Evolutionary conservation across 768 basidiomycete genomes (phyloP).

Genomic region (Phylloporus arenicola): DNA sequence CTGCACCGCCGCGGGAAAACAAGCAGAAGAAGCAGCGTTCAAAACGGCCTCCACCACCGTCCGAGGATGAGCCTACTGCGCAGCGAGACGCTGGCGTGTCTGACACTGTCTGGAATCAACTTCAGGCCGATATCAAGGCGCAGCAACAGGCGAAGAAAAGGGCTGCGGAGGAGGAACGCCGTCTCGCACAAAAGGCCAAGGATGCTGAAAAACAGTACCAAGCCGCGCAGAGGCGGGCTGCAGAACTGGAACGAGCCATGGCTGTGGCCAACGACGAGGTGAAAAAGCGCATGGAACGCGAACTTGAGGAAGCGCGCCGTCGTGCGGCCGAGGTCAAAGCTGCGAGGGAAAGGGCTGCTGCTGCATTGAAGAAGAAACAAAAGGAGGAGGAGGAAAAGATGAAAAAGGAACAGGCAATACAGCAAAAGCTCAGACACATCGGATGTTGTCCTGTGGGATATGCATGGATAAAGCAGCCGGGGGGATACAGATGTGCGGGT

Average conservation of each 20-base stretch:
- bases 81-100: slow-evolving; percentile 49
- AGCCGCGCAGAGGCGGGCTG: slow-evolving; percentile 7
- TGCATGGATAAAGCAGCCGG: slow-evolving; percentile 37
- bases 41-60: slow-evolving; percentile 1
- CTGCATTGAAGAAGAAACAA: slow-evolving; percentile 29
- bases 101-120: slow-evolving; percentile 48
- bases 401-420: slow-evolving; percentile 29
- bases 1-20: slow-evolving; percentile 11
- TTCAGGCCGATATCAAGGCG: slow-evolving; percentile 36
- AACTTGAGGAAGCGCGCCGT: slow-evolving; percentile 27
- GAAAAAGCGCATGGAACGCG: slow-evolving; percentile 19
- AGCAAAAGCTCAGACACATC: slow-evolving; percentile 41
- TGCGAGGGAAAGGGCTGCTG: slow-evolving; percentile 22
- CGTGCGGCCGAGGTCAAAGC: slow-evolving; percentile 24
- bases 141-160: slow-evolving; percentile 16
- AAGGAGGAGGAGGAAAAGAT: slow-evolving; percentile 36
- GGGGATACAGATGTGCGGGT: slow-evolving; percentile 44
- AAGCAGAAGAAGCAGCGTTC: not conserved
- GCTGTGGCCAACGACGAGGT: slow-evolving; percentile 16
- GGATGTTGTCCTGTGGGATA: slow-evolving; percentile 46
- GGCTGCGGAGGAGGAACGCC: slow-evolving; percentile 17
- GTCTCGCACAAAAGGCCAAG: slow-evolving; percentile 16
- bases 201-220: slow-evolving; percentile 8
- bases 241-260: slow-evolving; percentile 17
- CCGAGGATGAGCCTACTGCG: slow-evolving; percentile 3